phyloP scores from a whole-genome alignment of 1,284 basidiomycete species.

The Apiotrichum gamsii region DNA sequence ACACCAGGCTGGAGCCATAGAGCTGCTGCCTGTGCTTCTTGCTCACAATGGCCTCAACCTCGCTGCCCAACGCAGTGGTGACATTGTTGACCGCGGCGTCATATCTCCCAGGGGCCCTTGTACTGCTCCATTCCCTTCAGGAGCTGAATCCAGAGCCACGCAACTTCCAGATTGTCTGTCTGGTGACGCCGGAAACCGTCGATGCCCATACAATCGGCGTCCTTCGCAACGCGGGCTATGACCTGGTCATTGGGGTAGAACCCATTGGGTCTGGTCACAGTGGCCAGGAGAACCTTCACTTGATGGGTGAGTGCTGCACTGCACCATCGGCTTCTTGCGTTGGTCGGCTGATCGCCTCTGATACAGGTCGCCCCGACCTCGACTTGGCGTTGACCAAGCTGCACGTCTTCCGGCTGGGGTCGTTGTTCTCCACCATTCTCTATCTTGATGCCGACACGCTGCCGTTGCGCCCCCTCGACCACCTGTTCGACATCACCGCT shows the following conservation, averaged over 20 bases:
- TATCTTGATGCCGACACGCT: conserved; percentile 96
- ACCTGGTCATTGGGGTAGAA: conserved; percentile 86
- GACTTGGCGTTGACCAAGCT: conserved; percentile 88
- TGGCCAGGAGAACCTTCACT: conserved; percentile 57
- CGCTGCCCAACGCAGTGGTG: conserved; percentile 59
- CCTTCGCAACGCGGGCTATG: conserved; percentile 66
- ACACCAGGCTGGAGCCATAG: no score
- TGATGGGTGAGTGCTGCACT: conserved; percentile 65
- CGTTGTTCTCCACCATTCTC: conserved; percentile 74
- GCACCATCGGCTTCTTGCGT: conserved; percentile 1
- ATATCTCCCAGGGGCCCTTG: conserved; percentile 88
- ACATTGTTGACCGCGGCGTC: conserved; percentile 82
- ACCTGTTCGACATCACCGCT: conserved; percentile 64
- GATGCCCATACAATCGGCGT: conserved; percentile 77
- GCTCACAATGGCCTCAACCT: not conserved
- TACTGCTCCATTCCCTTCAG: conserved; percentile 72
- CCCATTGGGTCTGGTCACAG: conserved; percentile 58
- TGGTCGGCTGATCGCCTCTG: not conserved
- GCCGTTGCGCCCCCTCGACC: conserved; percentile 76
- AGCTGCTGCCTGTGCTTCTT: not conserved
- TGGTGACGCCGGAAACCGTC: conserved; percentile 88
- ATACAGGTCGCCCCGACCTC: conserved; percentile 81
- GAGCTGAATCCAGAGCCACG: conserved; percentile 63
- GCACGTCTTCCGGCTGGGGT: conserved; percentile 83
- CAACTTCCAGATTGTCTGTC: conserved; percentile 79